phyloP scores from a whole-genome alignment of 768 basidiomycete genomes.

The Pholiota conissans region DNA sequence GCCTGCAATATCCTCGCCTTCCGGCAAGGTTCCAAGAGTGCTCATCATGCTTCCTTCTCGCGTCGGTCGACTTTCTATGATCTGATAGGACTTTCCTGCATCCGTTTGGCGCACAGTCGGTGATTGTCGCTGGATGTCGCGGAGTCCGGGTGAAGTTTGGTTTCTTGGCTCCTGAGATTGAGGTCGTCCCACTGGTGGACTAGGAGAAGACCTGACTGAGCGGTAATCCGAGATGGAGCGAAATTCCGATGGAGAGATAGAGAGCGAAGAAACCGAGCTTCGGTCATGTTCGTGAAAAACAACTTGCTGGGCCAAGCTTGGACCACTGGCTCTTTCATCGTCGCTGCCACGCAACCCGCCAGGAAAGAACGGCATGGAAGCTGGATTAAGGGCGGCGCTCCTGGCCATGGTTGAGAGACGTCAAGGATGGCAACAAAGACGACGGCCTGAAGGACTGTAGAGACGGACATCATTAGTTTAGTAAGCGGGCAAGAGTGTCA shows the following conservation, averaged over 20 bases:
- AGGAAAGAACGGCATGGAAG: slow-evolving; percentile 85
- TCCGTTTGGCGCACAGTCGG: slow-evolving; percentile 50
- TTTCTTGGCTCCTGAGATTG: slow-evolving; percentile 33
- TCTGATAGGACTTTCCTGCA: slow-evolving; percentile 40
- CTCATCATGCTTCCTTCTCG: slow-evolving; percentile 53
- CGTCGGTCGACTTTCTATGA: slow-evolving; percentile 26
- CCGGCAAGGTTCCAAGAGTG: slow-evolving; percentile 52
- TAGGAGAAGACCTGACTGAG: slow-evolving; percentile 70
- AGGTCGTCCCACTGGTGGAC: slow-evolving; percentile 43
- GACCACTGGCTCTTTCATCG: slow-evolving; percentile 48
- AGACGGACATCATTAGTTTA: slow-evolving; percentile 20
- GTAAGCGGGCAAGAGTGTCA: slow-evolving; percentile 24
- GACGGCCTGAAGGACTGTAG: slow-evolving; percentile 30
- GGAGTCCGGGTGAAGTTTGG: slow-evolving; percentile 34
- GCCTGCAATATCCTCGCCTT: slow-evolving; percentile 29
- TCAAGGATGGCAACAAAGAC: slow-evolving; percentile 33
- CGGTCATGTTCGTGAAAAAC: slow-evolving; percentile 46
- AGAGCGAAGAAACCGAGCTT: slow-evolving; percentile 54
- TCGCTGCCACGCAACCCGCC: slow-evolving; percentile 59
- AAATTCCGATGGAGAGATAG: slow-evolving; percentile 52
- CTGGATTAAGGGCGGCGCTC: slow-evolving; percentile 76
- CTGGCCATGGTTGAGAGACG: slow-evolving; percentile 57
- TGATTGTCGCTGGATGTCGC: slow-evolving; percentile 42
- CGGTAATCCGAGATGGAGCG: slow-evolving; percentile 34
- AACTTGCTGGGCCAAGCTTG: slow-evolving; percentile 44